Percentiles rank a stretch among this genome's conserved stretches.
Evolutionary conservation across 129 eudicot genomes (phyloP).

Genomic region (Tagetes erecta): DNA sequence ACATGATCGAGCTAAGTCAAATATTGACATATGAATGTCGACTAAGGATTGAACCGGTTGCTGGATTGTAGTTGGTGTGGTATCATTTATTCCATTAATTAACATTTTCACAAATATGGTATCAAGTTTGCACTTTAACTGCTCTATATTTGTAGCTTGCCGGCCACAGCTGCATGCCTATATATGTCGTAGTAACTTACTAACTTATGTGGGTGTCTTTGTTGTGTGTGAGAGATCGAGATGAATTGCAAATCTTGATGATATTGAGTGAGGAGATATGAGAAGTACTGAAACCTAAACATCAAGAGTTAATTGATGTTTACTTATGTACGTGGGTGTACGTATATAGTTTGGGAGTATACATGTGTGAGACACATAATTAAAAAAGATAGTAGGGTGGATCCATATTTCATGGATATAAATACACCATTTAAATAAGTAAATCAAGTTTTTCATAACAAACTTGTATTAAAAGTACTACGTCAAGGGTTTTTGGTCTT

Average conservation of each 20-base stretch:
- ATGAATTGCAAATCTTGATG: slow-evolving; percentile 28
- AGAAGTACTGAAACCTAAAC: slow-evolving; percentile 29
- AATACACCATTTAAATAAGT: no score
- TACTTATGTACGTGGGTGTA: no score
- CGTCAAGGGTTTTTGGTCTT: no score
- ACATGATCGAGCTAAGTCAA: no score
- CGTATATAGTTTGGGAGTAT: no score
- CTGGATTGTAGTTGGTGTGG: slow-evolving; percentile 23
- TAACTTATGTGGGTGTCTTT: slow-evolving; percentile 15
- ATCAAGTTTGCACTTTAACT: slow-evolving; percentile 28
- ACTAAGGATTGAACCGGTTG: neutral
- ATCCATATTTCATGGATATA: no score
- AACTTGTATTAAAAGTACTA: no score
- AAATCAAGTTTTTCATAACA: no score
- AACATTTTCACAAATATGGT: slow-evolving; percentile 25
- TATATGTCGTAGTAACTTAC: neutral
- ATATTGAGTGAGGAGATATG: slow-evolving; percentile 25
- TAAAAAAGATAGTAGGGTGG: no score
- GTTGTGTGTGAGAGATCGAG: slow-evolving; percentile 1
- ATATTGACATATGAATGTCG: neutral
- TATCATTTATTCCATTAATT: slow-evolving; percentile 29
- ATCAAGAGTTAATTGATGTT: slow-evolving; percentile 8
- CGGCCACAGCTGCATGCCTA: neutral
- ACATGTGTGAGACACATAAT: no score
- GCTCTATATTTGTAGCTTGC: slow-evolving; percentile 28